These are phyloP conservation scores for Elongisporangium anandrum DNA, from an alignment of 352 stramenopile species.

Conservation along the genomic window DNA sequence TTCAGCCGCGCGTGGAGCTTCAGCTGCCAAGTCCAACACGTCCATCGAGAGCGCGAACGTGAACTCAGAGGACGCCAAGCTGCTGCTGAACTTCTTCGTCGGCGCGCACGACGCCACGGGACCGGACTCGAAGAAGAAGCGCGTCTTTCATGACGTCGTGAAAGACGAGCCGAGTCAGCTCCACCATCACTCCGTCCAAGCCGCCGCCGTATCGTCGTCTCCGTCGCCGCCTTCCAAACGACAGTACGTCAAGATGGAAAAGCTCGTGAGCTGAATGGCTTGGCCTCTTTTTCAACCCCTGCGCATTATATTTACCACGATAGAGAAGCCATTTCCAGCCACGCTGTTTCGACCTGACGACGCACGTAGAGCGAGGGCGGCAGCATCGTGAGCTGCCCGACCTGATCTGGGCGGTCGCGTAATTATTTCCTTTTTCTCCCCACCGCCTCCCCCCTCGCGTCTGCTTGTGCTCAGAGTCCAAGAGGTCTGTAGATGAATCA, in stretches of 20 bases:
- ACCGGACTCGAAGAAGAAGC: conserved; percentile 70
- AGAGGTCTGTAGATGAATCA: neutral
- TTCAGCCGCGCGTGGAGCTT: no score
- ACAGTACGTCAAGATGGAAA: conserved; percentile 33
- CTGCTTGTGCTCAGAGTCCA: neutral
- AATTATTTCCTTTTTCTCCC: conserved; percentile 11
- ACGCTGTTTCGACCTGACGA: conserved; percentile 4
- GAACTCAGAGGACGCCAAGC: conserved; percentile 66
- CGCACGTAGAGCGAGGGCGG: neutral
- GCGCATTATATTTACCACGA: conserved; percentile 2
- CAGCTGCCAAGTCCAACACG: conserved; percentile 6
- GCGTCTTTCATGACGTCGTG: conserved; percentile 35
- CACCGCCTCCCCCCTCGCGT: no score
- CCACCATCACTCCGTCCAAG: conserved; percentile 4
- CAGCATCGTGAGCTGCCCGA: no score
- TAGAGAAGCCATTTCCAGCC: neutral
- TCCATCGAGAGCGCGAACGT: conserved; percentile 2
- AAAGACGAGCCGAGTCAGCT: conserved; percentile 6
- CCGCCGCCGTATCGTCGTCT: conserved; percentile 3
- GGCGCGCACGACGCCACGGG: conserved; percentile 41
- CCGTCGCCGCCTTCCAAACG: conserved; percentile 32
- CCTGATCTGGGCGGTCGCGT: neutral
- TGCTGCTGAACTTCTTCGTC: conserved; percentile 76
- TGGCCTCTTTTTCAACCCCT: neutral
- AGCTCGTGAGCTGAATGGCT: conserved; percentile 26